Evolutionary conservation across 2,329 filamentous ascomycete species (phyloP).

Genomic region (Xylaria sp.): DNA sequence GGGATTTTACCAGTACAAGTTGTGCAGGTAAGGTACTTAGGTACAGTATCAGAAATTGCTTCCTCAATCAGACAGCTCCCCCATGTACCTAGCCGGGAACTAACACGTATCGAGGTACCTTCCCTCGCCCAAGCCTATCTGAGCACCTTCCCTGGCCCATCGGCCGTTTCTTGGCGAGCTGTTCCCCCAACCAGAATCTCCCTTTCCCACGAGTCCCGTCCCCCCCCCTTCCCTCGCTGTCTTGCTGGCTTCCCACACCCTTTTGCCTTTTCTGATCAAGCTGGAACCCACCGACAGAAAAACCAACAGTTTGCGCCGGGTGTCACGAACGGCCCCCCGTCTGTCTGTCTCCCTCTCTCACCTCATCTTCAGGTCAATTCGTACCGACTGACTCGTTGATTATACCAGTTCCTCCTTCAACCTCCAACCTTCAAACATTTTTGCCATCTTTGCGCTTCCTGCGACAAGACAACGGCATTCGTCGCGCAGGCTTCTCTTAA

Average conservation of each 20-base stretch:
- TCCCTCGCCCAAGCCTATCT: conserved; percentile 28
- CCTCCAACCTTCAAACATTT: no score
- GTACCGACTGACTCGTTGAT: conserved; percentile 25
- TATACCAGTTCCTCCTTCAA: conserved; percentile 24
- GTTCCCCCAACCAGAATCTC: conserved; percentile 28
- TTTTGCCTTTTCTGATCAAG: conserved; percentile 42
- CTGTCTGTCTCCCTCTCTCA: conserved; percentile 36
- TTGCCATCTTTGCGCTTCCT: conserved; percentile 29
- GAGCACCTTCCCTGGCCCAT: conserved; percentile 11
- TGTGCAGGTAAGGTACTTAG: not conserved
- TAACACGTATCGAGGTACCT: conserved; percentile 6
- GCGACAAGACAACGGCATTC: conserved; percentile 24
- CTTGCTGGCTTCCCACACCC: conserved; percentile 33
- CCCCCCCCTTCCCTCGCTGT: conserved; percentile 35
- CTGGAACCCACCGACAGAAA: conserved; percentile 33
- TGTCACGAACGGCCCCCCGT: conserved; percentile 35
- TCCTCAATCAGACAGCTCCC: conserved; percentile 10
- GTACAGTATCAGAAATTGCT: conserved; percentile 28
- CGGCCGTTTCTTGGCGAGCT: conserved; percentile 7
- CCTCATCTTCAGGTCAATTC: conserved; percentile 32
- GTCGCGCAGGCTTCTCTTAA: conserved; percentile 29
- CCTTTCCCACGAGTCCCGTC: conserved; percentile 18
- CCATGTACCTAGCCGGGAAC: not conserved
- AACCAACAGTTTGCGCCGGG: conserved; percentile 42
- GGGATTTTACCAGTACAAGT: not conserved